Base-by-base conservation (phyloP, 1,284 basidiomycete genomes). In the Coniferiporia weirii region DNA sequence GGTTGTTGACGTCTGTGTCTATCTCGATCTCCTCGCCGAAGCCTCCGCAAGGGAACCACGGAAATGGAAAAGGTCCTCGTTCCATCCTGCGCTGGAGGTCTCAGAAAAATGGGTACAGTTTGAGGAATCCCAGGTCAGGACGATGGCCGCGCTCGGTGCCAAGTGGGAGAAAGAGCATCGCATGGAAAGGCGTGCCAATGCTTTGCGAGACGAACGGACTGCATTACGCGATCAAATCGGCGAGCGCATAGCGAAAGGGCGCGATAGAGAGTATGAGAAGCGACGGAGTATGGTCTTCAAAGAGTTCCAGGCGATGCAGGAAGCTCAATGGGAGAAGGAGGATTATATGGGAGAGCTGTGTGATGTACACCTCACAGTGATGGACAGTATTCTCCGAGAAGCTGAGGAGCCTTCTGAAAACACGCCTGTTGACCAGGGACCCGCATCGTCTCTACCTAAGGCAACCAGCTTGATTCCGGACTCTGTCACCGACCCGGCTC, bases 91-190 rank as follows among this genome's bases (percentile, higher is more conserved):
- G 5, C 68, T 80, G 61, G 83, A 90, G 58, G 81, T 88, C 5
- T 83, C 82, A 3, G 75, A 82, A 8, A 68, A 72, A 5, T 89
- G 87, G 82, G 64, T 89, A 32, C 67, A 70, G 20, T 72, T 73
- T 59, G 91, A 93, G 69, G 87, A 91, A 53, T 61, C 65, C 36
- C 72, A 80, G 64, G 82, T 87, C 2, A 65, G 65, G 17, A 66
- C 65, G 22, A 63, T 84, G 20, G 61, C 67, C 3, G 54, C 56
- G 7, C 54, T 69, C 1, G 81, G 84, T 58, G 62, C 66, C 0
- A 34, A 40, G 2, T 70, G 71, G 64, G 68, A 69, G 59, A 44
- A 66, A 55, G 22, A 64, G 59, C 59, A 27, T 43, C 48, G 52
- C 1, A 61, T 58, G 34, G 57, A 49, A 61, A 59, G 40, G 53